Percentiles rank a stretch among this genome's conserved stretches.
These are phyloP conservation scores for Rhizophora mangle DNA, from an alignment of 345 rosid species.

Conservation along the genomic window DNA sequence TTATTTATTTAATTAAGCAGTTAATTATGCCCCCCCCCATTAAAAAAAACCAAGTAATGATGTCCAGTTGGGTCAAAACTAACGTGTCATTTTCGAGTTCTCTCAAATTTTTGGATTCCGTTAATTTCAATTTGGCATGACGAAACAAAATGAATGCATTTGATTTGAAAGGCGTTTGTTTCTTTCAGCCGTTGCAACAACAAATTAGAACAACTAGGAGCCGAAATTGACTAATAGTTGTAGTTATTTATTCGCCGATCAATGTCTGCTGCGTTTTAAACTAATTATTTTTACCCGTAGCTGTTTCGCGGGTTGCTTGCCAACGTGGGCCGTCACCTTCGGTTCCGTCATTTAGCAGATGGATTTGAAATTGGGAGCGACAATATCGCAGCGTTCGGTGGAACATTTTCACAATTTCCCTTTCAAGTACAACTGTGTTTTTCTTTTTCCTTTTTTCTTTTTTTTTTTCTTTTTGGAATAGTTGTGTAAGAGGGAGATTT, in stretches of 20 bases:
- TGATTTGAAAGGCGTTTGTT: too few species aligned
- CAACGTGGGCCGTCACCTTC: background rate
- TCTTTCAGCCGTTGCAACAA: too few species aligned
- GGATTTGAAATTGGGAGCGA: background rate
- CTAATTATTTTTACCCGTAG: too few species aligned
- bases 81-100: too few species aligned
- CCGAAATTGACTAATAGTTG: too few species aligned
- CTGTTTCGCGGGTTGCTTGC: background rate
- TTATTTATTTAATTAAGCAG: background rate
- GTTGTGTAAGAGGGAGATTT: too few species aligned
- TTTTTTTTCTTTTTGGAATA: background rate
- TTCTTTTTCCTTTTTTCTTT: background rate
- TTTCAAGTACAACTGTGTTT: background rate
- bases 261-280: too few species aligned
- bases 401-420: background rate
- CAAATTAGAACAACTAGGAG: too few species aligned
- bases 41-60: too few species aligned
- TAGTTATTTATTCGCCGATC: too few species aligned
- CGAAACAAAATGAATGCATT: background rate
- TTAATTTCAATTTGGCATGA: background rate
- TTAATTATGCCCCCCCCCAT: too few species aligned
- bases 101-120: background rate
- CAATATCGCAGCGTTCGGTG: background rate
- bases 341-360: background rate
- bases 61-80: too few species aligned